These are phyloP conservation scores for Hibiscus tridactylites DNA, from an alignment of 345 rosid species.

Conservation along the genomic window DNA sequence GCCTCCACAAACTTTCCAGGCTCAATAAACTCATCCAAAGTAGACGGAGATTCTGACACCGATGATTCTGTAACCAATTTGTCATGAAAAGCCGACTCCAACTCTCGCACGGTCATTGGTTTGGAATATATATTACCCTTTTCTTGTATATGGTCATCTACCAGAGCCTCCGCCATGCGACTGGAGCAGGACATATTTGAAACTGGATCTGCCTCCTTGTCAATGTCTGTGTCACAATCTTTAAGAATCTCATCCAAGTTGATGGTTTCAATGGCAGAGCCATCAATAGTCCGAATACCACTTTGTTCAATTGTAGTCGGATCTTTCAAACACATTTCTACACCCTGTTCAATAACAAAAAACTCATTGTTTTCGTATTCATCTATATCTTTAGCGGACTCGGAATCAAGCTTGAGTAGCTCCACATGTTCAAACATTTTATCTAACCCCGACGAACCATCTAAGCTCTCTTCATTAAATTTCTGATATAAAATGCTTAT, in stretches of 20 bases:
- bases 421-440: conserved; percentile 13
- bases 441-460: conserved; percentile 22
- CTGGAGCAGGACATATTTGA: conserved; percentile 7
- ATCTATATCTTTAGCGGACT: conserved; percentile 16
- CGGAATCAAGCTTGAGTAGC: conserved; percentile 19
- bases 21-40: conserved; percentile 20
- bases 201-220: conserved; percentile 16
- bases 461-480: conserved; percentile 39
- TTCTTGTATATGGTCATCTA: conserved; percentile 24
- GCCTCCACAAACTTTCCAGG: conserved; percentile 26
- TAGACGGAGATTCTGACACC: conserved; percentile 22
- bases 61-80: conserved; percentile 29
- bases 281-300: conserved; percentile 20
- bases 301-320: conserved; percentile 17
- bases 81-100: conserved; percentile 26
- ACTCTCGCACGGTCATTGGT: conserved; percentile 19
- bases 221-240: conserved; percentile 28
- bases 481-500: conserved; percentile 52
- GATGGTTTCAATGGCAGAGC: conserved; percentile 37
- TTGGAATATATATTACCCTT: conserved; percentile 12
- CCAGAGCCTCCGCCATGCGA: conserved; percentile 4
- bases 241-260: conserved; percentile 41
- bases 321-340: conserved; percentile 37
- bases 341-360: conserved; percentile 33
- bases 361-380: conserved; percentile 29